Evolutionary conservation across 768 basidiomycete genomes (phyloP).

Genomic region (Tephrocybe sp.): DNA sequence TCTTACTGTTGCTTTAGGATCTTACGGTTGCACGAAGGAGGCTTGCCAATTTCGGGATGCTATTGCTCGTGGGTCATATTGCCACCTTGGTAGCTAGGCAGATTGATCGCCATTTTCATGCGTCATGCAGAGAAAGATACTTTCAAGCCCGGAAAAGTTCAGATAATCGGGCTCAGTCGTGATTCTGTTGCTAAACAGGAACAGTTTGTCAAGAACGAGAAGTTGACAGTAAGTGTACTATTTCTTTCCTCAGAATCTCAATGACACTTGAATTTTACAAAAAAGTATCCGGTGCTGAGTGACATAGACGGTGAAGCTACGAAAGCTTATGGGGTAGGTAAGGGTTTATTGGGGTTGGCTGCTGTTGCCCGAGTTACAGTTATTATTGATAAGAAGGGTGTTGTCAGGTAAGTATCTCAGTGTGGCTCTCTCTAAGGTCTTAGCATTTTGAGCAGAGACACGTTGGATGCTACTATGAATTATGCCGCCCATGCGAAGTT

Average conservation of each 20-base stretch:
- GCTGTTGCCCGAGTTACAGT: constrained; percentile 67
- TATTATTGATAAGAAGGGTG: constrained; percentile 69
- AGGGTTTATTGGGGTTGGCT: constrained; percentile 62
- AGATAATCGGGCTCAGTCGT: constrained; percentile 71
- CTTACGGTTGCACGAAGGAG: constrained; percentile 78
- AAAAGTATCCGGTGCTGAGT: constrained; percentile 76
- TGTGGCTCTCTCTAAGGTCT: neutral
- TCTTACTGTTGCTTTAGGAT: constrained; percentile 37
- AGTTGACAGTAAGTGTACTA: constrained; percentile 49
- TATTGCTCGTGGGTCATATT: constrained; percentile 45
- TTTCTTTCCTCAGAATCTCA: too few species aligned
- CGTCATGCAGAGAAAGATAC: constrained; percentile 54
- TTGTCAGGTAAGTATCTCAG: constrained; percentile 49
- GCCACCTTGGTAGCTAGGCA: neutral
- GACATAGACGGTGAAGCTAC: constrained; percentile 62
- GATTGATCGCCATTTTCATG: neutral
- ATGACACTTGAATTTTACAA: neutral
- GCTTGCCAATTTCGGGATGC: constrained; percentile 85
- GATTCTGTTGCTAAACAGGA: constrained; percentile 75
- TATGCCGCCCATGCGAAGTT: constrained; percentile 69
- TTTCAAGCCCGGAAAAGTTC: constrained; percentile 61
- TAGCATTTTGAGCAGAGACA: constrained; percentile 39
- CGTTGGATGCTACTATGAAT: constrained; percentile 57
- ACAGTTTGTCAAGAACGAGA: constrained; percentile 67
- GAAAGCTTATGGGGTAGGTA: constrained; percentile 64